Conservation (phyloP, 2,329 filamentous ascomycete species). For the Fusarium sp. region DNA sequence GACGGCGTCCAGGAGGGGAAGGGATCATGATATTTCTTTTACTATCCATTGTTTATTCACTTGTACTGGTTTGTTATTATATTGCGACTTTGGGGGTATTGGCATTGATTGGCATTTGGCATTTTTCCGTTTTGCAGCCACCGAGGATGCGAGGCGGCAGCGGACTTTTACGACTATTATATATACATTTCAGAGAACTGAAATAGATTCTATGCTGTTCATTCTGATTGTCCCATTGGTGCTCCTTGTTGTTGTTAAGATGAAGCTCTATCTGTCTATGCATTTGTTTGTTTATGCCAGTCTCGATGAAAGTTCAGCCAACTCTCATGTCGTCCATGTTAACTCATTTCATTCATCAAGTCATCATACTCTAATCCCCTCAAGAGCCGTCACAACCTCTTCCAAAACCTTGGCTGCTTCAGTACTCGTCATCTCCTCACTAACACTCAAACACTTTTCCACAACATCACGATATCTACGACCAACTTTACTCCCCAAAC, state of each 20-base stretch:
- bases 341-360: background rate
- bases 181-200: conserved; percentile 38
- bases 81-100: conserved; percentile 9
- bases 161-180: conserved; percentile 35
- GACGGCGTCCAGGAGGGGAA: conserved; percentile 38
- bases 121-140: conserved; percentile 11
- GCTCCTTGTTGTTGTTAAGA: background rate
- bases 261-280: background rate
- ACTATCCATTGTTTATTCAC: conserved; percentile 29
- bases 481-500: conserved; percentile 53
- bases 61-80: conserved; percentile 15
- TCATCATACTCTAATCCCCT: conserved; percentile 48
- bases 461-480: conserved; percentile 53
- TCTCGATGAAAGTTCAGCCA: background rate
- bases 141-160: conserved; percentile 25
- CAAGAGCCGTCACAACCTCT: conserved; percentile 52
- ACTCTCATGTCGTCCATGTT: background rate
- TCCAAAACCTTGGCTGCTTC: conserved; percentile 54
- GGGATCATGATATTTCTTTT: conserved; percentile 12
- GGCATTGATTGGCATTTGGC: conserved; percentile 28
- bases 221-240: background rate
- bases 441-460: conserved; percentile 51
- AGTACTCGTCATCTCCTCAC: conserved; percentile 49
- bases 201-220: conserved; percentile 36
- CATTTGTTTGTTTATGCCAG: background rate